Conservation (phyloP, 148 eudicot genomes). For the Salicornia ramosissima region DNA sequence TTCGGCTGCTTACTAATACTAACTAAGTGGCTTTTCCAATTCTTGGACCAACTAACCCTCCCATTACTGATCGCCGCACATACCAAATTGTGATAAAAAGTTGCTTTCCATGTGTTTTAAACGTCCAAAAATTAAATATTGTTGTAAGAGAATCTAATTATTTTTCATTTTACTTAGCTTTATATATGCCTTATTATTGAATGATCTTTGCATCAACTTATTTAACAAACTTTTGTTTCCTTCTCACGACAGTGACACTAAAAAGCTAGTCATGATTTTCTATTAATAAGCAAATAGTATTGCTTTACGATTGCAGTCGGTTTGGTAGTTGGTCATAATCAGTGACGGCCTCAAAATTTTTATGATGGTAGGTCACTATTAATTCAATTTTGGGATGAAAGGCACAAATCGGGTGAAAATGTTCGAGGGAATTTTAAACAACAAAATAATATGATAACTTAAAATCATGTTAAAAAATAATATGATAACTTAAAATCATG, state of each 20-base stretch:
- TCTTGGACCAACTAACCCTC: background rate
- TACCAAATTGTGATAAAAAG: background rate
- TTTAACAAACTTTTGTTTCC: conserved; percentile 1
- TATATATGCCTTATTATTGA: background rate
- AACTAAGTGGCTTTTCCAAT: background rate
- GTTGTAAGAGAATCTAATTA: background rate
- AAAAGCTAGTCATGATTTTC: too few relatives aligned
- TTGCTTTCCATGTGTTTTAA: conserved; percentile 2
- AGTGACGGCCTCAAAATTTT: too few relatives aligned
- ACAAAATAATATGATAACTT: too few relatives aligned
- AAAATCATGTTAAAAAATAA: too few relatives aligned
- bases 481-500: too few relatives aligned
- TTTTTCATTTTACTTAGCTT: background rate
- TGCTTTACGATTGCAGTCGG: too few relatives aligned
- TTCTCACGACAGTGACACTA: background rate
- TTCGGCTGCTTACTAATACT: background rate
- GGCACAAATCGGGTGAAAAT: too few relatives aligned
- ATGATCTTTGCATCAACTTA: conserved; percentile 11
- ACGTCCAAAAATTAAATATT: background rate
- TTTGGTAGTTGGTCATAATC: too few relatives aligned
- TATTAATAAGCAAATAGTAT: too few relatives aligned
- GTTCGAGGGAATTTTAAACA: too few relatives aligned
- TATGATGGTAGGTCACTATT: too few relatives aligned
- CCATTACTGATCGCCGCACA: conserved; percentile 14
- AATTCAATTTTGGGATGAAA: too few relatives aligned